phyloP scores from a whole-genome alignment of 306 rosid genomes.

The Prosopis cineraria region DNA sequence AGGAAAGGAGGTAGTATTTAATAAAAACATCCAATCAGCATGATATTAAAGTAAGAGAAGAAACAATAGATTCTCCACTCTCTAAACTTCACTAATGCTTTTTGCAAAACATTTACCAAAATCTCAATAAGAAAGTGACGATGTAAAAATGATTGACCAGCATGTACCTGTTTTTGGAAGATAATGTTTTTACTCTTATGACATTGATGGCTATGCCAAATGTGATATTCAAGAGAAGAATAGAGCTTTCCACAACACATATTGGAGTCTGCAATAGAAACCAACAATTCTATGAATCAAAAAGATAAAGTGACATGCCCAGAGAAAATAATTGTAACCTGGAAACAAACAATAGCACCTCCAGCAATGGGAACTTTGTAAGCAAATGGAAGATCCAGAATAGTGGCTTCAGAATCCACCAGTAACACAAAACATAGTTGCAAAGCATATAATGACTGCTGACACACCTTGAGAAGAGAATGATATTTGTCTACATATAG shows the following conservation, averaged over 20 bases:
- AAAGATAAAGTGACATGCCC: slow-evolving; percentile 8
- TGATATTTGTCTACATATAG: slow-evolving; percentile 55
- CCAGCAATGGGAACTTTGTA: slow-evolving; percentile 46
- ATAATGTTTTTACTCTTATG: slow-evolving; percentile 53
- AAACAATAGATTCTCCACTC: slow-evolving; percentile 16
- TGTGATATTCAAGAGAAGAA: slow-evolving; percentile 58
- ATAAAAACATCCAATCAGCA: background rate
- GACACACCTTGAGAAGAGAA: slow-evolving; percentile 59
- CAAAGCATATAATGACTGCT: slow-evolving; percentile 45
- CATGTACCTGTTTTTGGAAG: slow-evolving; percentile 64
- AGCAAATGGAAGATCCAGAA: slow-evolving; percentile 53
- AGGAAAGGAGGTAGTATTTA: background rate
- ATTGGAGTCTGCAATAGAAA: slow-evolving; percentile 51
- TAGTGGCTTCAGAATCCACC: slow-evolving; percentile 80
- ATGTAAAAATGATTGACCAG: slow-evolving; percentile 17
- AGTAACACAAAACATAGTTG: slow-evolving; percentile 57
- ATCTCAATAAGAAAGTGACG: slow-evolving; percentile 25
- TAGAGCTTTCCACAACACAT: slow-evolving; percentile 48
- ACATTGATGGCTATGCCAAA: slow-evolving; percentile 71
- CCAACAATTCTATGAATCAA: slow-evolving; percentile 3
- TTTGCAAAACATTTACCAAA: background rate
- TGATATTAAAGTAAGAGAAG: background rate
- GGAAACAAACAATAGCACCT: slow-evolving; percentile 48
- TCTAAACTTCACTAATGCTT: slow-evolving; percentile 12
- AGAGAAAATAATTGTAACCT: slow-evolving; percentile 8